These are phyloP conservation scores for Fusarium sp. DNA, from an alignment of 2,329 filamentous ascomycete species.

Conservation along the genomic window DNA sequence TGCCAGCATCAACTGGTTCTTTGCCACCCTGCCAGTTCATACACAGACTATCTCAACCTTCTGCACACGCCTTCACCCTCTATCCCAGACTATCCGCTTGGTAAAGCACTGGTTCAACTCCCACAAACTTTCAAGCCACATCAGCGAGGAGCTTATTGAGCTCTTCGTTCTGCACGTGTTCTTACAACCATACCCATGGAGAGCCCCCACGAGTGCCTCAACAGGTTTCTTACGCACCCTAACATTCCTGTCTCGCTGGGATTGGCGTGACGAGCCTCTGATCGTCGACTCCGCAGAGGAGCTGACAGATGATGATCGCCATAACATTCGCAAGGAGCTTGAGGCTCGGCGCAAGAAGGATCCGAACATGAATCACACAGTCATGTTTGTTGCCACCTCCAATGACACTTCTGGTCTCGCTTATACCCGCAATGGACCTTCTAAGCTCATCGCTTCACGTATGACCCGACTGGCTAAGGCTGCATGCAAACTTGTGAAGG, in stretches of 20 bases:
- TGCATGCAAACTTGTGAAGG: conserved; percentile 71
- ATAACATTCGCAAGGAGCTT: conserved; percentile 76
- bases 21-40: conserved; percentile 79
- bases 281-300: conserved; percentile 77
- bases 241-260: conserved; percentile 85
- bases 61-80: conserved; percentile 80
- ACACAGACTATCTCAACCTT: conserved; percentile 84
- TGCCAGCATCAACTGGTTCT: conserved; percentile 76
- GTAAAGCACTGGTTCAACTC: conserved; percentile 89
- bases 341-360: conserved; percentile 90
- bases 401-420: conserved; percentile 81
- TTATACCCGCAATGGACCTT: conserved; percentile 79
- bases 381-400: conserved; percentile 84
- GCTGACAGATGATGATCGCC: conserved; percentile 70
- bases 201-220: conserved; percentile 77
- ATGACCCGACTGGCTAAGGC: conserved; percentile 86
- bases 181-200: conserved; percentile 84
- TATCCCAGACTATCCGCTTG: conserved; percentile 86
- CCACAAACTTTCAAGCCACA: conserved; percentile 82
- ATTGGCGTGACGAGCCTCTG: conserved; percentile 88
- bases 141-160: conserved; percentile 86
- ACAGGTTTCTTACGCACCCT: conserved; percentile 87
- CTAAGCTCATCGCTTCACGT: conserved; percentile 84
- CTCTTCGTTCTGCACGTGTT: conserved; percentile 84
- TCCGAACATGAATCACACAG: conserved; percentile 85